These are phyloP conservation scores for Lepidopterella palustris DNA, from an alignment of 495 filamentous ascomycete genomes.

Conservation along the genomic window DNA sequence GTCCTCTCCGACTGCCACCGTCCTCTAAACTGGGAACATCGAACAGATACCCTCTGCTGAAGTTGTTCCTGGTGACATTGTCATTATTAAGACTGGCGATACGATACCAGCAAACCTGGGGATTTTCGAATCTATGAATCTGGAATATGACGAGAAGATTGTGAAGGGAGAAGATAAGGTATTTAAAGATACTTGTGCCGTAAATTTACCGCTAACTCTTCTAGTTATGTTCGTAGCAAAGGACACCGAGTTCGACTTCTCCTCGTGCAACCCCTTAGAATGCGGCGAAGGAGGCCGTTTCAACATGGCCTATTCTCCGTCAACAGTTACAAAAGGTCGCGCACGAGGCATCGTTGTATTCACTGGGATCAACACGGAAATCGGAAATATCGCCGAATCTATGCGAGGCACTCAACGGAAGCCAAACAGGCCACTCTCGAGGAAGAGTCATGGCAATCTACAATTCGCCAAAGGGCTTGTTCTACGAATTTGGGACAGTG, in stretches of 20 bases:
- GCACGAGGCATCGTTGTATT: conserved; percentile 58
- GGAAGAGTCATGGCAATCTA: conserved; percentile 53
- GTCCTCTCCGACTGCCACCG: conserved; percentile 20
- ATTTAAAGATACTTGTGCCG: not conserved
- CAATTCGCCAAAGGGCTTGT: conserved; percentile 52
- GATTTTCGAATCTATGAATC: conserved; percentile 73
- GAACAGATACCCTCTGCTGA: conserved; percentile 27
- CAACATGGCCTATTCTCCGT: conserved; percentile 65
- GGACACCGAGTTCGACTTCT: conserved; percentile 34
- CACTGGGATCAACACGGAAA: conserved; percentile 77
- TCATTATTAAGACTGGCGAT: conserved; percentile 75
- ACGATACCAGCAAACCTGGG: conserved; percentile 72
- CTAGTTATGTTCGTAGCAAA: conserved; percentile 53
- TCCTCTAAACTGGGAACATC: conserved; percentile 35
- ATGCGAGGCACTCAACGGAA: conserved; percentile 54
- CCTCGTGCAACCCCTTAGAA: conserved; percentile 46
- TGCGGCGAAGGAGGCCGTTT: conserved; percentile 53
- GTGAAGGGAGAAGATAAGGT: conserved; percentile 57
- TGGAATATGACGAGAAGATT: conserved; percentile 61
- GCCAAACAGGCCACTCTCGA: conserved; percentile 55
- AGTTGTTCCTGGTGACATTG: conserved; percentile 46
- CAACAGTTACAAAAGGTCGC: conserved; percentile 61
- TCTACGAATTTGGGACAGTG: conserved; percentile 54
- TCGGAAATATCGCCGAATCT: conserved; percentile 75
- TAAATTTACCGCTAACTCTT: not conserved